Evolutionary conservation across 306 rosid species (phyloP).

Genomic region (Luffa acutangula): DNA sequence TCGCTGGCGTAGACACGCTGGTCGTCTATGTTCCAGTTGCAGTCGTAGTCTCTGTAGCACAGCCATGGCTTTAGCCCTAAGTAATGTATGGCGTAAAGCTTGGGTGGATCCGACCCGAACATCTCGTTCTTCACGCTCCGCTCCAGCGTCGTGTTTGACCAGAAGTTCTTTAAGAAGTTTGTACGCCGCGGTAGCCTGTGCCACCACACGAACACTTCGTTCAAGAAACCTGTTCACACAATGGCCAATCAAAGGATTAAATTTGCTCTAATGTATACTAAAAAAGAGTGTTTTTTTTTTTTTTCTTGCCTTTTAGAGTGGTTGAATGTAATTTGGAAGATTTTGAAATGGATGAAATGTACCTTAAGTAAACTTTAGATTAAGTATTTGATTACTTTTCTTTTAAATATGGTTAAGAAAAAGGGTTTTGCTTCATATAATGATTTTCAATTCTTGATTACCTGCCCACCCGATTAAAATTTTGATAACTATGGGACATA

Average conservation of each 20-base stretch:
- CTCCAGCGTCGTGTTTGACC: slow-evolving; percentile 71
- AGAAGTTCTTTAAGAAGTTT: slow-evolving; percentile 74
- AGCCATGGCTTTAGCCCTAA: slow-evolving; percentile 85
- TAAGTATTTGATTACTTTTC: too few species aligned
- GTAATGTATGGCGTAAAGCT: slow-evolving; percentile 62
- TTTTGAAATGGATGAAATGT: background rate
- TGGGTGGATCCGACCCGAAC: slow-evolving; percentile 68
- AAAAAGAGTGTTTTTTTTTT: background rate
- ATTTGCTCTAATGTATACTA: too few species aligned
- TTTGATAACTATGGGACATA: too few species aligned
- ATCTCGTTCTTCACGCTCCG: slow-evolving; percentile 43
- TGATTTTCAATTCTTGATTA: too few species aligned
- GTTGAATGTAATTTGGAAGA: too few species aligned
- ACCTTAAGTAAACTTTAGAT: too few species aligned
- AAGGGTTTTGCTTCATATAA: background rate
- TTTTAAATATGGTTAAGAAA: background rate
- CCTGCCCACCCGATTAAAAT: too few species aligned
- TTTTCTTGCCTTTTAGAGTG: too few species aligned
- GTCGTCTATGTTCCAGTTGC: slow-evolving; percentile 64
- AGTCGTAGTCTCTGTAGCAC: slow-evolving; percentile 86
- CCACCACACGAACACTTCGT: slow-evolving; percentile 98
- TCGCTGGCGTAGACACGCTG: slow-evolving; percentile 82
- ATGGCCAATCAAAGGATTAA: too few species aligned
- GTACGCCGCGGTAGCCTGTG: slow-evolving; percentile 82
- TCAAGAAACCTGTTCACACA: slow-evolving; percentile 24